phyloP scores from a whole-genome alignment of 2,329 filamentous ascomycete genomes.

The Colletotrichum spaethianum region DNA sequence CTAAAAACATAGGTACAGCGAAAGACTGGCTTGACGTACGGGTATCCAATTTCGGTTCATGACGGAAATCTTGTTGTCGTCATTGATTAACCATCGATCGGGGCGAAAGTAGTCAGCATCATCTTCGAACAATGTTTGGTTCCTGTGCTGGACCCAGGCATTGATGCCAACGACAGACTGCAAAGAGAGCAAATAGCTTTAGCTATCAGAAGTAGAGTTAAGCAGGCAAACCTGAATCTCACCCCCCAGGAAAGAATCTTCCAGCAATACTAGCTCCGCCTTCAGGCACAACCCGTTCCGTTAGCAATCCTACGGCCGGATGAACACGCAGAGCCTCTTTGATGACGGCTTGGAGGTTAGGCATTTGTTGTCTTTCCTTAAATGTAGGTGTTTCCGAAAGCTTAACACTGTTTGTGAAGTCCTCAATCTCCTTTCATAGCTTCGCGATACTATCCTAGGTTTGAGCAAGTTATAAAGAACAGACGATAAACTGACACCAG shows the following conservation, averaged over 20 bases:
- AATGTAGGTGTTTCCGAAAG: constrained; percentile 47
- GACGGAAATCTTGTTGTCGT: constrained; percentile 44
- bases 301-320: constrained; percentile 61
- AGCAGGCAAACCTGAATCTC: constrained; percentile 4
- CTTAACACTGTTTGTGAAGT: constrained; percentile 25
- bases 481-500: constrained; percentile 61
- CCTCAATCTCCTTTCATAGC: constrained; percentile 46
- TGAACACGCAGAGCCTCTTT: constrained; percentile 68
- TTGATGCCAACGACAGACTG: constrained; percentile 53
- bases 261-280: constrained; percentile 59
- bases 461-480: constrained; percentile 61
- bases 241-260: constrained; percentile 49
- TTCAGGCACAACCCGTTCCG: constrained; percentile 63
- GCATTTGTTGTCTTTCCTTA: constrained; percentile 57
- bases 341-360: constrained; percentile 67
- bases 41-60: constrained; percentile 51
- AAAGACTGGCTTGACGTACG: constrained; percentile 39
- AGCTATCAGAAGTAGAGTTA: not conserved
- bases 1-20: no score
- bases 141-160: constrained; percentile 53
- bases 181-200: not conserved
- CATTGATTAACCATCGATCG: constrained; percentile 56
- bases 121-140: constrained; percentile 50
- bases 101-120: constrained; percentile 55
- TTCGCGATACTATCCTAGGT: constrained; percentile 44